phyloP scores from a whole-genome alignment of 1,139 yeast species.

The Candida tunisiensis region DNA sequence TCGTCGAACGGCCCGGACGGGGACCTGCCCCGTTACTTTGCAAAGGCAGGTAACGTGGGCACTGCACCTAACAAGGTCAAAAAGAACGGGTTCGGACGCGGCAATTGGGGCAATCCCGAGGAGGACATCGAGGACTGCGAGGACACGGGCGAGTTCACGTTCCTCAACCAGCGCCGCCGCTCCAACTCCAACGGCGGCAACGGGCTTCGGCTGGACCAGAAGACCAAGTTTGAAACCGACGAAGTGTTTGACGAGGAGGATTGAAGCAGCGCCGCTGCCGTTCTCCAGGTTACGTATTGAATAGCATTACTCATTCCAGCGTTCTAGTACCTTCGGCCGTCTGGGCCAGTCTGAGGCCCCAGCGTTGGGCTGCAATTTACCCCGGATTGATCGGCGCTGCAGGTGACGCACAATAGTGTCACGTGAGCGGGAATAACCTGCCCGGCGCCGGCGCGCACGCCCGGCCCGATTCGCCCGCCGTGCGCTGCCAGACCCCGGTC shows the following conservation, averaged over 20 bases:
- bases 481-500: too few species aligned
- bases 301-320: too few species aligned
- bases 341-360: too few species aligned
- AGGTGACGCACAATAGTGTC: too few species aligned
- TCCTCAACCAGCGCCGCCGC: slow-evolving; percentile 21
- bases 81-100: slow-evolving; percentile 73
- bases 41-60: slow-evolving; percentile 51
- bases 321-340: too few species aligned
- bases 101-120: slow-evolving; percentile 24
- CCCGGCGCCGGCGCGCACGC: too few species aligned
- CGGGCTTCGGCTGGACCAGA: slow-evolving; percentile 13
- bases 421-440: too few species aligned
- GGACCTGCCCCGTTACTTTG: slow-evolving; percentile 50
- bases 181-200: slow-evolving; percentile 36
- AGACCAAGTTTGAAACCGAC: slow-evolving; percentile 1
- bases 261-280: too few species aligned
- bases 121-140: slow-evolving; percentile 24
- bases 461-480: too few species aligned
- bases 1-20: slow-evolving; percentile 56
- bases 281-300: too few species aligned
- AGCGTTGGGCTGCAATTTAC: too few species aligned
- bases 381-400: too few species aligned
- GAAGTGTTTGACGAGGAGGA: neutral
- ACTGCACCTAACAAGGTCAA: slow-evolving; percentile 61
- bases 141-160: slow-evolving; percentile 21